Conservation (phyloP, 108 stramenopile species). For the Bacterosira constricta region DNA sequence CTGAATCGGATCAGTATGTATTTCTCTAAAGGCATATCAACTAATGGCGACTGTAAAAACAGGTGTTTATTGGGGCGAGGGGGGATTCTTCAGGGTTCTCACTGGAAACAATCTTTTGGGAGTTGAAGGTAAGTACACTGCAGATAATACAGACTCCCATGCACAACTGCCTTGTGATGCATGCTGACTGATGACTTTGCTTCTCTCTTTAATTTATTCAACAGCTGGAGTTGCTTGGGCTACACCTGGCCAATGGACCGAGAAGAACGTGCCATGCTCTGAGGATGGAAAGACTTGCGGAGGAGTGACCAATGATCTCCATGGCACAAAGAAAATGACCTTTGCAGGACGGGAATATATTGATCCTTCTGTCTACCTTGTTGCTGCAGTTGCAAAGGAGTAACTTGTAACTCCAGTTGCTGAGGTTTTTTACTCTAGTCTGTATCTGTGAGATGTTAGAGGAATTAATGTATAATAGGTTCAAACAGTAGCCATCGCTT, state of each 20-base stretch:
- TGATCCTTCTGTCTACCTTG: slow-evolving; percentile 28
- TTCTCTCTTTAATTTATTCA: background rate
- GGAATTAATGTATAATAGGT: too few species aligned
- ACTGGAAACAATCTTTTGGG: slow-evolving; percentile 76
- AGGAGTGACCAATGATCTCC: background rate
- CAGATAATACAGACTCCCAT: too few species aligned
- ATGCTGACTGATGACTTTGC: background rate
- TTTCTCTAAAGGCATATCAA: too few species aligned
- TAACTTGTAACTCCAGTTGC: background rate
- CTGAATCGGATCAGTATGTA: too few species aligned
- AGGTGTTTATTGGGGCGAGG: slow-evolving; percentile 66
- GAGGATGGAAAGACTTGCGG: slow-evolving; percentile 66
- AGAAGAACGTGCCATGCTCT: slow-evolving; percentile 50
- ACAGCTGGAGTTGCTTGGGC: slow-evolving; percentile 66
- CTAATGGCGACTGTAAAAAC: background rate
- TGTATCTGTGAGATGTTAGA: too few species aligned
- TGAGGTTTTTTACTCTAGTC: too few species aligned
- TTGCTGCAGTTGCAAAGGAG: slow-evolving; percentile 1
- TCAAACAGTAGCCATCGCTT: too few species aligned
- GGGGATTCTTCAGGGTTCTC: slow-evolving; percentile 66
- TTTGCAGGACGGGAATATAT: slow-evolving; percentile 6
- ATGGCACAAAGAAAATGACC: background rate
- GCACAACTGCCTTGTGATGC: background rate
- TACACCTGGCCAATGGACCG: slow-evolving; percentile 66
- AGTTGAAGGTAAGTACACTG: slow-evolving; percentile 63